These are phyloP conservation scores for Lepidopterella palustris DNA, from an alignment of 495 filamentous ascomycete genomes.

Conservation along the genomic window DNA sequence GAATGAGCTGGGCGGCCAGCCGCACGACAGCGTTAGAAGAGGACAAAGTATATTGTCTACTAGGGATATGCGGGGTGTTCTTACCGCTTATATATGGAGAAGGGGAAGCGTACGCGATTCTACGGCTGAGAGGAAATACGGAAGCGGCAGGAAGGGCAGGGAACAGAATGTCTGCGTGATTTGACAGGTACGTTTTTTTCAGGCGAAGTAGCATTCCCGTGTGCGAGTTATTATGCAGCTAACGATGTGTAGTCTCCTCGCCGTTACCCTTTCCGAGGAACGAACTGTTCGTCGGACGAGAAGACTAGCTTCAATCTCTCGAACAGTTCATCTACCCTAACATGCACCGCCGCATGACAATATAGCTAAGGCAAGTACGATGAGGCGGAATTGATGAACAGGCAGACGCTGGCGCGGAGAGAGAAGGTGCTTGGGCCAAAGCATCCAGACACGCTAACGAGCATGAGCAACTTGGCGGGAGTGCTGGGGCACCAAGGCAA, in stretches of 20 bases:
- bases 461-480: slow-evolving; percentile 1
- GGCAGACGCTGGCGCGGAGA: slow-evolving; percentile 6
- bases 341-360: background rate
- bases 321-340: slow-evolving; percentile 2
- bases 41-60: slow-evolving; percentile 10
- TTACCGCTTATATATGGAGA: slow-evolving; percentile 11
- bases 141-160: slow-evolving; percentile 1
- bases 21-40: slow-evolving; percentile 18
- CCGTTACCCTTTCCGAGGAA: slow-evolving; percentile 3
- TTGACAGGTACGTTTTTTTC: background rate
- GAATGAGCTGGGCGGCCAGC: slow-evolving; percentile 21
- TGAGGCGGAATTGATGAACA: slow-evolving; percentile 9
- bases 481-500: slow-evolving; percentile 1
- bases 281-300: slow-evolving; percentile 4
- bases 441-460: slow-evolving; percentile 17
- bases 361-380: slow-evolving; percentile 1
- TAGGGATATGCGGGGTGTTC: slow-evolving; percentile 5
- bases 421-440: slow-evolving; percentile 15
- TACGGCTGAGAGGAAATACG: slow-evolving; percentile 12
- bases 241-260: slow-evolving; percentile 1
- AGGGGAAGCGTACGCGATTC: slow-evolving; percentile 4
- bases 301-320: slow-evolving; percentile 6
- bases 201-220: background rate
- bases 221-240: background rate
- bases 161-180: background rate